phyloP scores from a whole-genome alignment of 2,329 filamentous ascomycete genomes.

The Pestalotiopsis sp. region DNA sequence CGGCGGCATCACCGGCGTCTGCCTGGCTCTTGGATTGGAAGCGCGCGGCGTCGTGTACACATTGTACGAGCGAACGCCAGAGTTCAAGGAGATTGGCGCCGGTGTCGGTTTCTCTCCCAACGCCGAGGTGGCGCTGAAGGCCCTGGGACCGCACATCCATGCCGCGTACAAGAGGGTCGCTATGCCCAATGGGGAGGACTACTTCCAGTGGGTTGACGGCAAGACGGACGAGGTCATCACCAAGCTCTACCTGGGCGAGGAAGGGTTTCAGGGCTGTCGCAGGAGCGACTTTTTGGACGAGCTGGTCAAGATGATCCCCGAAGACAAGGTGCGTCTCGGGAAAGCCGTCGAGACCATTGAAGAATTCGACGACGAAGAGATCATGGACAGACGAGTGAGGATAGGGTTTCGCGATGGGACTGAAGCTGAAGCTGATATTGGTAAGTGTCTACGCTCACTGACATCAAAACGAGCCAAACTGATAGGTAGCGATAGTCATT shows the following conservation, averaged over 20 bases:
- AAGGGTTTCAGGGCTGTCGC: slow-evolving; percentile 43
- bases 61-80: slow-evolving; percentile 47
- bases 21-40: slow-evolving; percentile 49
- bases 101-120: slow-evolving; percentile 57
- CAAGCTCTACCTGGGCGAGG: slow-evolving; percentile 39
- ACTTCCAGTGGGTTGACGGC: slow-evolving; percentile 47
- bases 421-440: slow-evolving; percentile 32
- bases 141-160: slow-evolving; percentile 39
- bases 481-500: slow-evolving; percentile 40
- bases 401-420: slow-evolving; percentile 36
- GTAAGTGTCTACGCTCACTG: slow-evolving; percentile 20
- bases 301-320: slow-evolving; percentile 35
- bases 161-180: slow-evolving; percentile 36
- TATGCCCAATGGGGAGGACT: slow-evolving; percentile 42
- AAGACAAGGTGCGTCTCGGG: slow-evolving; percentile 31
- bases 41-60: slow-evolving; percentile 43
- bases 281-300: slow-evolving; percentile 43
- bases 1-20: slow-evolving; percentile 53
- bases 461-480: not conserved
- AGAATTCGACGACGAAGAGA: slow-evolving; percentile 22
- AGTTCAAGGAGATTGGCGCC: slow-evolving; percentile 50
- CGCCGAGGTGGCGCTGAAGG: slow-evolving; percentile 47
- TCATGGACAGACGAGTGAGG: slow-evolving; percentile 13
- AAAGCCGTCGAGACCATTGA: slow-evolving; percentile 36
- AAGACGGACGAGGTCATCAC: slow-evolving; percentile 32